Percentiles rank a stretch among this genome's conserved stretches.
Conservation (phyloP, 371 early-diverging fungal species). For the Mortierella sp. region DNA sequence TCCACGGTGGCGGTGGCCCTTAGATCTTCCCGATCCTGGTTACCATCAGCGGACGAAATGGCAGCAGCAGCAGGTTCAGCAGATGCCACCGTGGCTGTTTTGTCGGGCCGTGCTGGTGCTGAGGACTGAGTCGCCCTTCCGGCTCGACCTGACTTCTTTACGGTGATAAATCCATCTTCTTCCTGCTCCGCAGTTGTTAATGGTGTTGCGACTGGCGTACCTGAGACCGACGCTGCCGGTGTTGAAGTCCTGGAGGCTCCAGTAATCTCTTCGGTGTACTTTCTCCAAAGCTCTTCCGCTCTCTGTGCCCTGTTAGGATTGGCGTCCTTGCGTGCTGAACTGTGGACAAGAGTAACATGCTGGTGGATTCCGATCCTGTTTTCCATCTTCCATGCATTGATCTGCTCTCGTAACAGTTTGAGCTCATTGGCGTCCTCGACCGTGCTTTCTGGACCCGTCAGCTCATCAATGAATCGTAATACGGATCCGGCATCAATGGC, state of each 20-base stretch:
- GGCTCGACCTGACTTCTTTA: background rate
- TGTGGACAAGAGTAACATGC: slow-evolving; percentile 64
- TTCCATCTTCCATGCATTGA: slow-evolving; percentile 26
- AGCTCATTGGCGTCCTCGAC: slow-evolving; percentile 1
- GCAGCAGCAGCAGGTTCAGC: background rate
- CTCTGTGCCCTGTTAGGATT: slow-evolving; percentile 13
- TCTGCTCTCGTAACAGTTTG: slow-evolving; percentile 6
- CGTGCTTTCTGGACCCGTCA: slow-evolving; percentile 18
- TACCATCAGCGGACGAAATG: background rate
- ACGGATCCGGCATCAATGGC: slow-evolving; percentile 36
- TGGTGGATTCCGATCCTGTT: slow-evolving; percentile 28
- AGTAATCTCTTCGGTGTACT: slow-evolving; percentile 26
- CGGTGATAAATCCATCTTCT: background rate
- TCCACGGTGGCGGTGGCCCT: slow-evolving; percentile 13
- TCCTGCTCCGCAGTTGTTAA: background rate
- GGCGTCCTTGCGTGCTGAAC: slow-evolving; percentile 10
- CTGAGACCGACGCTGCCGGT: background rate
- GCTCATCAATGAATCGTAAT: slow-evolving; percentile 34
- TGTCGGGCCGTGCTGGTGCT: background rate
- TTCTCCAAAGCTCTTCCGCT: slow-evolving; percentile 32
- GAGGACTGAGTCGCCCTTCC: background rate
- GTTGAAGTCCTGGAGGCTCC: background rate
- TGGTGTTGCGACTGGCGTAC: background rate
- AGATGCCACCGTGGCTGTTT: background rate
- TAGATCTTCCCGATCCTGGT: slow-evolving; percentile 3